Evolutionary conservation across 345 rosid genomes (phyloP).

Genomic region (Pugionium cornutum): DNA sequence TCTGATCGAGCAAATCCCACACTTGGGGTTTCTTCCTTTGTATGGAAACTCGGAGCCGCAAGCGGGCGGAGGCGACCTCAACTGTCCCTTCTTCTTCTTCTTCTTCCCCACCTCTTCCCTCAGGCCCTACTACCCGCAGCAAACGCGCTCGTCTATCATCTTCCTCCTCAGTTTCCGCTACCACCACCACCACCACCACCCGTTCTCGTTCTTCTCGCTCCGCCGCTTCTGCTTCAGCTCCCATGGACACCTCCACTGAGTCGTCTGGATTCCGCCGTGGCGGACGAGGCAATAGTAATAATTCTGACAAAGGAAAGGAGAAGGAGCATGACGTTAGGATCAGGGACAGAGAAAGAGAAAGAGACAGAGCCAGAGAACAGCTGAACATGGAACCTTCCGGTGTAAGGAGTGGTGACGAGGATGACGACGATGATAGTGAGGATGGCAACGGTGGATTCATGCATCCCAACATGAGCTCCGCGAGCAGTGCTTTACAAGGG

Average conservation of each 20-base stretch:
- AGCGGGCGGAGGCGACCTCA: slow-evolving; percentile 99
- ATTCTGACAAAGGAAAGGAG: slow-evolving; percentile 87
- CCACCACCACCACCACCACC: slow-evolving; percentile 37
- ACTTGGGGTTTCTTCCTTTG: slow-evolving; percentile 64
- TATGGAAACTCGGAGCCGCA: slow-evolving; percentile 99
- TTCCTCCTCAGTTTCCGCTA: slow-evolving; percentile 32
- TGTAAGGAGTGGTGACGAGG: slow-evolving; percentile 42
- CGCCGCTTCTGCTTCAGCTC: slow-evolving; percentile 23
- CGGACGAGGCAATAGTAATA: slow-evolving; percentile 48
- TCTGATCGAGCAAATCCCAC: slow-evolving; percentile 48
- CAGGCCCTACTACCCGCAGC: slow-evolving; percentile 81
- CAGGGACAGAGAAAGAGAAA: slow-evolving; percentile 56
- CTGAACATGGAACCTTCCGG: slow-evolving; percentile 64
- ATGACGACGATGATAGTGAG: slow-evolving; percentile 86
- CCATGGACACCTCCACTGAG: slow-evolving; percentile 79
- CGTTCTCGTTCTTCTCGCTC: slow-evolving; percentile 55
- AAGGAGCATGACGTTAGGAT: slow-evolving; percentile 77
- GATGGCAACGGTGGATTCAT: slow-evolving; percentile 81
- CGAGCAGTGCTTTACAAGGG: slow-evolving; percentile 96
- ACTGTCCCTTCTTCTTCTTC: slow-evolving; percentile 85
- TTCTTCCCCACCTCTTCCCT: slow-evolving; percentile 48
- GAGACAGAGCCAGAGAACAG: slow-evolving; percentile 49
- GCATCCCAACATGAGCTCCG: slow-evolving; percentile 87
- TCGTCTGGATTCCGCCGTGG: slow-evolving; percentile 77
- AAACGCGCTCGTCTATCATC: slow-evolving; percentile 70